Percentiles rank a stretch among this genome's conserved stretches.
phyloP scores from a whole-genome alignment of 164 flowering plant genomes.

The Macadamia integrifolia region DNA sequence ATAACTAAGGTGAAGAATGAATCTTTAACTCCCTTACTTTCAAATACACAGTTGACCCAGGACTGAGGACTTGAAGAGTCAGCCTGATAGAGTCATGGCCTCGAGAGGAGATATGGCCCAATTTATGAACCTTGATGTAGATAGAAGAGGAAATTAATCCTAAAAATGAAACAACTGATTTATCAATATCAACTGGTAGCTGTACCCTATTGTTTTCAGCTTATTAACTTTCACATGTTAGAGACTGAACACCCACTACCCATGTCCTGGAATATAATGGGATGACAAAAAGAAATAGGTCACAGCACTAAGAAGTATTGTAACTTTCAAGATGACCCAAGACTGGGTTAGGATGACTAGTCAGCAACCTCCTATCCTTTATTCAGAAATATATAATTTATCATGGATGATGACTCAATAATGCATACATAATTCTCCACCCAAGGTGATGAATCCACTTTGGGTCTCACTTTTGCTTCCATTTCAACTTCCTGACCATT shows the following conservation, averaged over 20 bases:
- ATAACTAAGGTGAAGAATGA: too few relatives aligned
- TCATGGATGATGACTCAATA: too few relatives aligned
- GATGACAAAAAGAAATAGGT: background rate
- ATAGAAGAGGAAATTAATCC: slow-evolving; percentile 10
- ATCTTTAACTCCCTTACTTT: background rate
- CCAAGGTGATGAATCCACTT: slow-evolving; percentile 4
- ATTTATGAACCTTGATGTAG: slow-evolving; percentile 6
- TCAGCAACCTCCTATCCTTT: slow-evolving; percentile 2
- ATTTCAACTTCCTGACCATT: background rate
- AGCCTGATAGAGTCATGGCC: background rate
- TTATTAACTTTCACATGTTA: slow-evolving; percentile 5
- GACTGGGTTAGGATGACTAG: slow-evolving; percentile 1
- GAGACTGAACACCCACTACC: slow-evolving; percentile 9
- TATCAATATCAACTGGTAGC: slow-evolving; percentile 15
- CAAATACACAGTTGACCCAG: background rate
- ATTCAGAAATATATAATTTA: background rate
- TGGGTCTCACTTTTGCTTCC: background rate
- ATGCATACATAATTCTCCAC: background rate
- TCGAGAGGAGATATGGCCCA: too few relatives aligned
- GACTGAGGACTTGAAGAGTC: background rate
- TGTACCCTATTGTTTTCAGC: slow-evolving; percentile 15
- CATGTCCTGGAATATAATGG: background rate
- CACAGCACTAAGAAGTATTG: slow-evolving; percentile 2
- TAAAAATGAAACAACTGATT: slow-evolving; percentile 1
- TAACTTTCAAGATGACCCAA: slow-evolving; percentile 5